phyloP scores from a whole-genome alignment of 805 yeast species.

The Kurtzmaniella cleridarum region DNA sequence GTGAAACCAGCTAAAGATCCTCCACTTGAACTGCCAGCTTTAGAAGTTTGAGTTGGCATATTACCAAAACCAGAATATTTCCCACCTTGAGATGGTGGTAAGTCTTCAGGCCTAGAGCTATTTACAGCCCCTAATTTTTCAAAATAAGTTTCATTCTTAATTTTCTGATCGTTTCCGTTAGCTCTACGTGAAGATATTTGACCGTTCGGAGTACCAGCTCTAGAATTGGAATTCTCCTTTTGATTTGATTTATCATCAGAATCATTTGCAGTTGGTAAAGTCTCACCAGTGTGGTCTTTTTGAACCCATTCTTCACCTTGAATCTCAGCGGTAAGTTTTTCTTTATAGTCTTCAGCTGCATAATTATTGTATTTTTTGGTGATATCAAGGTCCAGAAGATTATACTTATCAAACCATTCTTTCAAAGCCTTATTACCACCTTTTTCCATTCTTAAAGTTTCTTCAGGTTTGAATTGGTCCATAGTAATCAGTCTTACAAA shows the following conservation, averaged over 20 bases:
- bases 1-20: slow-evolving; percentile 54
- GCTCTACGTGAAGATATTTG: slow-evolving; percentile 38
- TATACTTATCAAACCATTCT: slow-evolving; percentile 64
- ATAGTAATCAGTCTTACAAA: slow-evolving; percentile 95
- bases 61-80: slow-evolving; percentile 89
- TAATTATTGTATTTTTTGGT: slow-evolving; percentile 78
- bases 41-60: slow-evolving; percentile 47
- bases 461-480: slow-evolving; percentile 97
- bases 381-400: slow-evolving; percentile 65
- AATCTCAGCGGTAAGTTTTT: slow-evolving; percentile 65
- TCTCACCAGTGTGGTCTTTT: slow-evolving; percentile 51
- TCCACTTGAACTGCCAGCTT: slow-evolving; percentile 19
- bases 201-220: not conserved
- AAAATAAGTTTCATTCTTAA: slow-evolving; percentile 76
- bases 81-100: slow-evolving; percentile 94
- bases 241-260: slow-evolving; percentile 2
- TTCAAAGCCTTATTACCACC: slow-evolving; percentile 86
- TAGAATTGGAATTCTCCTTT: not conserved
- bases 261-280: slow-evolving; percentile 26
- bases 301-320: slow-evolving; percentile 69
- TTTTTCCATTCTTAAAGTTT: slow-evolving; percentile 80
- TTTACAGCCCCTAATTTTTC: slow-evolving; percentile 73
- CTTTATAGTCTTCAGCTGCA: slow-evolving; percentile 93
- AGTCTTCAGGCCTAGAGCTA: slow-evolving; percentile 63
- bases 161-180: slow-evolving; percentile 37